A percentile compares a stretch with the other conserved stretches of the same genome.
These are phyloP conservation scores for Exophiala bonariae DNA, from an alignment of 2,329 filamentous ascomycete species.

Conservation along the genomic window DNA sequence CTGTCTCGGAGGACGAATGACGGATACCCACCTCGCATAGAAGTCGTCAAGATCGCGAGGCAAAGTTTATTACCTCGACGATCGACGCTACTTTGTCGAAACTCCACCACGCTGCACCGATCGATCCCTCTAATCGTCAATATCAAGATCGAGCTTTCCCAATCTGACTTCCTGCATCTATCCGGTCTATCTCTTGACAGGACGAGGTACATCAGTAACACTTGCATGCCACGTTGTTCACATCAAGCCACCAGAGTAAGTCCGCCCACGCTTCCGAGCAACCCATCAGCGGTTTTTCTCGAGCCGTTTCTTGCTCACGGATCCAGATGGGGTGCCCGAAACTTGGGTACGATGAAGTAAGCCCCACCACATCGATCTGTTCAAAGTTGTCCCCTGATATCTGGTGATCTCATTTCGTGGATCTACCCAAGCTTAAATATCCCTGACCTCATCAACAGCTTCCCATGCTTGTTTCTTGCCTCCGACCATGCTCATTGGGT, in stretches of 20 bases:
- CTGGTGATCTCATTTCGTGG: conserved; percentile 8
- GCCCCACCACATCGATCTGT: too few relatives aligned
- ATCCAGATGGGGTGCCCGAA: too few relatives aligned
- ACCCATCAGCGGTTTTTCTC: background rate
- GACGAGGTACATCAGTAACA: background rate
- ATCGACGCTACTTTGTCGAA: conserved; percentile 7
- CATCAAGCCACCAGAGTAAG: background rate
- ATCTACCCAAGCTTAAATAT: conserved; percentile 2
- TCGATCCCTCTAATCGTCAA: conserved; percentile 6
- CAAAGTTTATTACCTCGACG: conserved; percentile 4
- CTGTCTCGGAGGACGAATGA: too few relatives aligned
- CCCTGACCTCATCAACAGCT: conserved; percentile 5
- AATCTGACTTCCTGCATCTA: conserved; percentile 1
- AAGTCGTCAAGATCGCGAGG: too few relatives aligned
- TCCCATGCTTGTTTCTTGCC: background rate
- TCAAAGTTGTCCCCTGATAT: background rate
- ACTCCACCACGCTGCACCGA: conserved; percentile 13
- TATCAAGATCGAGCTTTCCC: too few relatives aligned
- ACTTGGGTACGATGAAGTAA: too few relatives aligned
- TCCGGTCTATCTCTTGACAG: background rate
- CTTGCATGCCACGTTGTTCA: conserved; percentile 7
- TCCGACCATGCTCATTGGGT: background rate
- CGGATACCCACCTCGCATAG: too few relatives aligned
- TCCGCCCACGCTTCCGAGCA: background rate
- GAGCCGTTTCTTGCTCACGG: too few relatives aligned